Evolutionary conservation across 75 land plant species (phyloP).

Genomic region (Cupressus sempervirens): DNA sequence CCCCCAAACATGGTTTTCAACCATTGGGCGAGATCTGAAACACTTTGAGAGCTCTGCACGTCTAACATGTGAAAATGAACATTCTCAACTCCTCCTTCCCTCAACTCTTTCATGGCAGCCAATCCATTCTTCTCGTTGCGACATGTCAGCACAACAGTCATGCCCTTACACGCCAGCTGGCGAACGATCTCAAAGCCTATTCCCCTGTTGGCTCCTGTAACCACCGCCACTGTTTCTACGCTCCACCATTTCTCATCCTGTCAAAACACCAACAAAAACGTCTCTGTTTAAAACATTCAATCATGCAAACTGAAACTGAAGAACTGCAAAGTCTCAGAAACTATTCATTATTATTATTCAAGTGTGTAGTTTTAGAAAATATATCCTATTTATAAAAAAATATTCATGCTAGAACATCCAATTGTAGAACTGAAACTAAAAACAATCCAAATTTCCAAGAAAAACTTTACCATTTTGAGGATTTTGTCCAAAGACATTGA

Average conservation of each 20-base stretch:
- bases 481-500: too few species aligned
- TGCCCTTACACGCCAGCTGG: conserved; percentile 47
- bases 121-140: conserved; percentile 43
- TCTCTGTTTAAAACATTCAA: too few species aligned
- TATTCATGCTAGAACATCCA: too few species aligned
- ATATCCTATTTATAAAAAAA: too few species aligned
- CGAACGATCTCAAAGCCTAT: conserved; percentile 48
- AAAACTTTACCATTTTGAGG: neutral
- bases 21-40: conserved; percentile 32
- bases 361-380: too few species aligned
- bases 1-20: conserved; percentile 29
- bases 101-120: conserved; percentile 32
- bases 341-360: too few species aligned
- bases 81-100: conserved; percentile 11
- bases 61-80: conserved; percentile 54
- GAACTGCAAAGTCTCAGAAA: too few species aligned
- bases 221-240: conserved; percentile 17
- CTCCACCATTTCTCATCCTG: neutral
- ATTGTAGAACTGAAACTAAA: neutral
- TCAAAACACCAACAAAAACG: too few species aligned
- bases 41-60: conserved; percentile 33
- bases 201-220: conserved; percentile 45
- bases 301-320: too few species aligned
- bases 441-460: neutral
- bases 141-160: conserved; percentile 41